Percentiles rank a stretch among this genome's conserved stretches.
Evolutionary conservation across 768 basidiomycete genomes (phyloP).

Genomic region (Panellus pusillus): DNA sequence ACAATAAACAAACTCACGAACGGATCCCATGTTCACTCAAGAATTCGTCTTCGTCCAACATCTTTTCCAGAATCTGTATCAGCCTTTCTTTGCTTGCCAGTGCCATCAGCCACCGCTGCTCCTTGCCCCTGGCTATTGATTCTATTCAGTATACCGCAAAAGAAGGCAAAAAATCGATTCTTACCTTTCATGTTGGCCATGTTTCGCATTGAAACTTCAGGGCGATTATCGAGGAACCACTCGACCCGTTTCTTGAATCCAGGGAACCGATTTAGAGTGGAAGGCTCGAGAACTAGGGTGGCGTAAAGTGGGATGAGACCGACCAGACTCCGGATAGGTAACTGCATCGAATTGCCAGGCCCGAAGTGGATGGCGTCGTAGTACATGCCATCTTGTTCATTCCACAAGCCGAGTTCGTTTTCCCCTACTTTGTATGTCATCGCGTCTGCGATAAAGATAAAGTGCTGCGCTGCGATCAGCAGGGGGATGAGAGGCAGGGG

Average conservation of each 20-base stretch:
- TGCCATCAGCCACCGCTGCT: constrained; percentile 84
- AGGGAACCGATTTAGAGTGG: constrained; percentile 85
- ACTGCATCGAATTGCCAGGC: constrained; percentile 77
- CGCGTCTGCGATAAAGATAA: constrained; percentile 97
- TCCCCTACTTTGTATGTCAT: constrained; percentile 92
- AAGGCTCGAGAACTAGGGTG: constrained; percentile 90
- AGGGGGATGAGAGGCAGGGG: constrained; percentile 5
- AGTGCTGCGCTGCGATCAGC: constrained; percentile 59
- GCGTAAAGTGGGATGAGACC: constrained; percentile 98
- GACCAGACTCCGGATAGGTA: constrained; percentile 92
- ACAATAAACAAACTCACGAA: constrained; percentile 60
- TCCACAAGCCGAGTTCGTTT: constrained; percentile 85
- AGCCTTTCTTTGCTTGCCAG: constrained; percentile 91
- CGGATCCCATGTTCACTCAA: constrained; percentile 93
- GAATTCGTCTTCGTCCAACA: constrained; percentile 97
- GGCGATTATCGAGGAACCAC: constrained; percentile 96
- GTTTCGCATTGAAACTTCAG: constrained; percentile 83
- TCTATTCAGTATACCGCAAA: neutral
- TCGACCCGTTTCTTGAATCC: constrained; percentile 99
- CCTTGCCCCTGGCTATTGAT: constrained; percentile 59
- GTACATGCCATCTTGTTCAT: constrained; percentile 96
- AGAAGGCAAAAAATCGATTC: constrained; percentile 6
- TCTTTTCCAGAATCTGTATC: constrained; percentile 85
- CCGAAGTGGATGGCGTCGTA: constrained; percentile 96
- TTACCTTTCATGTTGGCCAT: constrained; percentile 94